Percentiles rank a stretch among this genome's conserved stretches.
Evolutionary conservation across 2,329 filamentous ascomycete species (phyloP).

Genomic region (Pseudogymnoascus sp.): DNA sequence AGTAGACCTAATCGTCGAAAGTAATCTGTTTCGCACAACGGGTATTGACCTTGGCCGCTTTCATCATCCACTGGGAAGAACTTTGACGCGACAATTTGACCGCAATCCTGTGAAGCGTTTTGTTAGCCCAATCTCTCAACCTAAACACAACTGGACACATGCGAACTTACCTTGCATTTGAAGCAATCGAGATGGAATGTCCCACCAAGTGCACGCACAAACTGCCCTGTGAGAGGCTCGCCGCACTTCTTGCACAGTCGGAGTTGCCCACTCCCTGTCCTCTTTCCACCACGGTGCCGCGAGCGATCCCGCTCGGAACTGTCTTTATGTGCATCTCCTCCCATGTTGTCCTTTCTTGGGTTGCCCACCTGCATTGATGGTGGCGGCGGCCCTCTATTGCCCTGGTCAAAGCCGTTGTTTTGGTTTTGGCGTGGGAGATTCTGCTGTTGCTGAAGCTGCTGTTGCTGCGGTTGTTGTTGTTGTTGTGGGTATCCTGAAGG

Average conservation of each 20-base stretch:
- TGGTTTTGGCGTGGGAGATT: constrained; percentile 20
- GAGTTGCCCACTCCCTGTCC: constrained; percentile 51
- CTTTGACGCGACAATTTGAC: constrained; percentile 93
- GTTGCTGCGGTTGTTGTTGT: background rate
- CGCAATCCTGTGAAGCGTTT: constrained; percentile 65
- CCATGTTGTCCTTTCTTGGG: background rate
- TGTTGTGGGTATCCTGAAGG: constrained; percentile 2
- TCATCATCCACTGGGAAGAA: constrained; percentile 97
- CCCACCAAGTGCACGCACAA: constrained; percentile 85
- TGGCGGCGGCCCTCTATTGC: constrained; percentile 20
- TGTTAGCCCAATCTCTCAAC: constrained; percentile 15
- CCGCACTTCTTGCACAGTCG: constrained; percentile 81
- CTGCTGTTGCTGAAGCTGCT: background rate
- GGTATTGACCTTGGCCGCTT: constrained; percentile 78
- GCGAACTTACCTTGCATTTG: constrained; percentile 69
- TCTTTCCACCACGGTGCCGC: constrained; percentile 41
- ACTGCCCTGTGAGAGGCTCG: constrained; percentile 84
- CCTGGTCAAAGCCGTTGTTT: constrained; percentile 23
- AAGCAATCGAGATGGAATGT: constrained; percentile 98
- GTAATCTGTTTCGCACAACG: constrained; percentile 95
- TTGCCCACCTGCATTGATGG: constrained; percentile 16
- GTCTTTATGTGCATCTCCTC: background rate
- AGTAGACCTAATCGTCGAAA: constrained; percentile 86
- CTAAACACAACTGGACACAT: constrained; percentile 11
- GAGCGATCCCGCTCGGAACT: constrained; percentile 48